Percentiles rank a stretch among this genome's conserved stretches.
Evolutionary conservation across 495 filamentous ascomycete species (phyloP).

Genomic region (Symbiotaphrina buchneri): DNA sequence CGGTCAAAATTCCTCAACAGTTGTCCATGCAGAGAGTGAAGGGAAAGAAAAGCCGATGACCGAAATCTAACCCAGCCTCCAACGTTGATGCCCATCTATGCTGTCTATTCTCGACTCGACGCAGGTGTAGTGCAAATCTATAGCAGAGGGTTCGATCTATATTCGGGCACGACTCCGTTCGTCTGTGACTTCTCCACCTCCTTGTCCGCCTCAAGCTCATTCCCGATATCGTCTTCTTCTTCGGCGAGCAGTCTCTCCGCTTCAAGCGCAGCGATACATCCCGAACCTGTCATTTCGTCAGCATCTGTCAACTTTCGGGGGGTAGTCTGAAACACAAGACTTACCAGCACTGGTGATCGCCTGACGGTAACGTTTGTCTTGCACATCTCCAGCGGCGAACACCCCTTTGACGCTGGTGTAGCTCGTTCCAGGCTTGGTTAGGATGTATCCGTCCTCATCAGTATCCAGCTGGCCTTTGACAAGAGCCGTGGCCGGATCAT

Average conservation of each 20-base stretch:
- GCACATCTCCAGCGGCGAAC: constrained; percentile 92
- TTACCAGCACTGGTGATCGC: constrained; percentile 92
- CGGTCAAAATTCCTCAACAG: too few species aligned
- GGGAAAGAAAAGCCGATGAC: too few species aligned
- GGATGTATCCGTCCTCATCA: constrained; percentile 72
- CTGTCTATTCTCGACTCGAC: too few species aligned
- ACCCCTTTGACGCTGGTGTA: constrained; percentile 78
- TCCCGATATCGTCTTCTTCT: constrained; percentile 26
- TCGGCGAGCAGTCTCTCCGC: constrained; percentile 83
- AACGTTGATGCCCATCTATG: too few species aligned
- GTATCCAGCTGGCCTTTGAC: constrained; percentile 73
- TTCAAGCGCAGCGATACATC: constrained; percentile 85
- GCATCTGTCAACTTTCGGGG: constrained; percentile 5
- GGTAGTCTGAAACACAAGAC: constrained; percentile 10
- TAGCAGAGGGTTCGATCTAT: constrained; percentile 37
- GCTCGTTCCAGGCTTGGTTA: constrained; percentile 75
- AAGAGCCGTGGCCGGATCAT: constrained; percentile 76
- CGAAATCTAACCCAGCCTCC: too few species aligned
- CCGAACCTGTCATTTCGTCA: constrained; percentile 43
- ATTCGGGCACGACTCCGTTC: constrained; percentile 28
- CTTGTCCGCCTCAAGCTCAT: constrained; percentile 11
- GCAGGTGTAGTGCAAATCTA: constrained; percentile 16
- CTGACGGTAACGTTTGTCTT: constrained; percentile 96
- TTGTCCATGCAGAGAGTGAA: too few species aligned
- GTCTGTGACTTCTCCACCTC: constrained; percentile 11